These are phyloP conservation scores for Gautieria morchelliformis DNA, from an alignment of 768 basidiomycete genomes.

Conservation along the genomic window DNA sequence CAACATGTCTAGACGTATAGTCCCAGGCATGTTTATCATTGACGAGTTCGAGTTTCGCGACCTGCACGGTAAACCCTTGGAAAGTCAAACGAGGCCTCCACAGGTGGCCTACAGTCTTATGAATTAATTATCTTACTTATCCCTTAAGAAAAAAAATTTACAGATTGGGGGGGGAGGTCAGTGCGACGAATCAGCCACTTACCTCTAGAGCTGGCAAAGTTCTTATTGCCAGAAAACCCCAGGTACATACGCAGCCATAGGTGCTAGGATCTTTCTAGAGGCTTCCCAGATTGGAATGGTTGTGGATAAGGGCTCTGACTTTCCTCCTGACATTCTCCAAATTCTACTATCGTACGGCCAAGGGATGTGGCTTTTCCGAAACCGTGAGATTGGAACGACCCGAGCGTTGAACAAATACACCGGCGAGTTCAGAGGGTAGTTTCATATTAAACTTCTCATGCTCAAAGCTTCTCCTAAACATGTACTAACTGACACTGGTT, in stretches of 20 bases:
- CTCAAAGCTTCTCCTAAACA: not conserved
- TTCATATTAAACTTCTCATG: constrained; percentile 5
- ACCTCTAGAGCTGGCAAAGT: constrained; percentile 8
- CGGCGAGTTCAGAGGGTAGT: constrained; percentile 63
- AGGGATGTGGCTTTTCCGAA: constrained; percentile 72
- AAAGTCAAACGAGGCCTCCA: constrained; percentile 27
- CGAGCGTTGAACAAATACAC: constrained; percentile 64
- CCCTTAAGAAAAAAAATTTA: not conserved
- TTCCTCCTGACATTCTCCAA: constrained; percentile 47
- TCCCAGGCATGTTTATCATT: constrained; percentile 75
- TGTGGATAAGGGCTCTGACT: constrained; percentile 73
- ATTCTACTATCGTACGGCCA: constrained; percentile 52
- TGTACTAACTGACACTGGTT: not conserved
- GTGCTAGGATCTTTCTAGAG: constrained; percentile 68
- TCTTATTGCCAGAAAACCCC: not conserved
- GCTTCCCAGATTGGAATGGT: constrained; percentile 60
- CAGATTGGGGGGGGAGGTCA: constrained; percentile 87
- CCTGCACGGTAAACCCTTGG: constrained; percentile 43
- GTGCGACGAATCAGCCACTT: not conserved
- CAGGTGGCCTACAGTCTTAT: constrained; percentile 32
- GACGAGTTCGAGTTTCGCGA: constrained; percentile 66
- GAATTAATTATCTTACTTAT: not conserved
- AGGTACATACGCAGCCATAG: constrained; percentile 57
- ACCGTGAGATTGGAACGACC: constrained; percentile 53
- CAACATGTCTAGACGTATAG: constrained; percentile 20